Evolutionary conservation across 345 rosid species (phyloP).

Genomic region (Populus ilicifolia): DNA sequence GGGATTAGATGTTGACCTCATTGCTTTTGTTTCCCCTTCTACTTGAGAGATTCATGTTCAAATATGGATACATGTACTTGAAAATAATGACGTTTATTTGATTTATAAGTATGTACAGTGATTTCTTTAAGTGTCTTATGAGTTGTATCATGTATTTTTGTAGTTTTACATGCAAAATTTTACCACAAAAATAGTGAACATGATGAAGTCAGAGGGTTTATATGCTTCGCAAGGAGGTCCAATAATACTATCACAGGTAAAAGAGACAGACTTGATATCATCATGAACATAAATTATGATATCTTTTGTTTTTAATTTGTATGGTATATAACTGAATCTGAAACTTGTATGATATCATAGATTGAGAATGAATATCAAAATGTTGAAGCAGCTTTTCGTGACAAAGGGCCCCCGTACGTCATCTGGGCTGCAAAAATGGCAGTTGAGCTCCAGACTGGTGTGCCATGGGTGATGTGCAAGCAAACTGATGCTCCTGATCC

Average conservation of each 20-base stretch:
- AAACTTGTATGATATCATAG: slow-evolving; percentile 31
- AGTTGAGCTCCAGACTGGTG: slow-evolving; percentile 65
- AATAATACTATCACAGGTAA: slow-evolving; percentile 69
- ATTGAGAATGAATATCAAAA: slow-evolving; percentile 81
- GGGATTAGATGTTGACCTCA: too few species aligned
- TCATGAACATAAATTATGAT: too few species aligned
- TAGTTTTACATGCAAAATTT: slow-evolving; percentile 67
- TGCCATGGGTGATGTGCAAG: slow-evolving; percentile 95
- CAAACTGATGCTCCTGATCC: slow-evolving; percentile 87
- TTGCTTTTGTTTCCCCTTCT: too few species aligned
- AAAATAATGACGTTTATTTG: too few species aligned
- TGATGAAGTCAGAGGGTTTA: slow-evolving; percentile 63
- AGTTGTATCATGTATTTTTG: neutral
- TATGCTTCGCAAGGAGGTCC: slow-evolving; percentile 92
- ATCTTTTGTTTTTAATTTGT: too few species aligned
- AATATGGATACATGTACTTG: too few species aligned
- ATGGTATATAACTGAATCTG: neutral
- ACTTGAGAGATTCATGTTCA: too few species aligned
- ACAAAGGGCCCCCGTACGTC: slow-evolving; percentile 58
- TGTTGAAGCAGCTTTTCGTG: slow-evolving; percentile 47
- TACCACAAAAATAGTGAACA: slow-evolving; percentile 47
- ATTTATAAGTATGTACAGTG: too few species aligned
- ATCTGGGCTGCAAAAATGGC: slow-evolving; percentile 77
- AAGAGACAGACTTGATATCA: too few species aligned
- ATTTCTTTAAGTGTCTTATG: too few species aligned